Evolutionary conservation across 2,329 filamentous ascomycete genomes (phyloP).

Genomic region (Thermoascus crustaceus): DNA sequence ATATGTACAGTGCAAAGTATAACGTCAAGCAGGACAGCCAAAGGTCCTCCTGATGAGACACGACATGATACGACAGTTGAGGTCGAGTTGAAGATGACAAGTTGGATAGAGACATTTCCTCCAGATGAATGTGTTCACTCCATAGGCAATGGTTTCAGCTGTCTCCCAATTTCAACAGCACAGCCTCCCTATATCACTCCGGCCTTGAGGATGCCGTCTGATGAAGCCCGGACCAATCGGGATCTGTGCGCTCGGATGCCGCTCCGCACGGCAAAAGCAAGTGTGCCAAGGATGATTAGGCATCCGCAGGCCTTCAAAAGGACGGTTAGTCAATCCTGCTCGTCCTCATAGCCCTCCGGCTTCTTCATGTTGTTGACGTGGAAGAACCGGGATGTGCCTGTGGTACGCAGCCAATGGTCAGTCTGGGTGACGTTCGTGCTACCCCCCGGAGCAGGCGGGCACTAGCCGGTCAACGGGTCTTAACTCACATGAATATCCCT

Average conservation of each 20-base stretch:
- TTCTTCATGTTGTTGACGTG: conserved; percentile 73
- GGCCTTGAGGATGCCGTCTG: conserved; percentile 4
- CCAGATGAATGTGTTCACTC: too few relatives aligned
- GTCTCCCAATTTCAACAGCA: not conserved
- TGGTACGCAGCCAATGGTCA: conserved; percentile 9
- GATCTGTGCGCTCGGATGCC: conserved; percentile 12
- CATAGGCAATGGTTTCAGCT: not conserved
- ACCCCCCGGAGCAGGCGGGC: too few relatives aligned
- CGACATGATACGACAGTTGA: too few relatives aligned
- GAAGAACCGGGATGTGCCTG: conserved; percentile 79
- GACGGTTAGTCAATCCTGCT: conserved; percentile 43
- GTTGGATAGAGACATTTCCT: too few relatives aligned
- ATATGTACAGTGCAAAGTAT: too few relatives aligned
- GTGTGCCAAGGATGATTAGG: conserved; percentile 11
- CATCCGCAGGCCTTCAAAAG: conserved; percentile 14
- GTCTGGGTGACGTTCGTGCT: not conserved
- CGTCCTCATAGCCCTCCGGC: conserved; percentile 74
- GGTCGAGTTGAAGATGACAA: too few relatives aligned
- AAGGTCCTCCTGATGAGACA: too few relatives aligned
- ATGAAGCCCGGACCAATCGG: conserved; percentile 3
- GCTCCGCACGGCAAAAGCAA: conserved; percentile 15
- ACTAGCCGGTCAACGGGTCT: not conserved
- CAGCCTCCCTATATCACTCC: not conserved
- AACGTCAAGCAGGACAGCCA: too few relatives aligned
- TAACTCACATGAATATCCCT: conserved; percentile 92